A percentile compares a stretch with the other conserved stretches of the same genome.
Evolutionary conservation across 768 basidiomycete genomes (phyloP).

Genomic region (Cystobasidiopsis lactophilus): DNA sequence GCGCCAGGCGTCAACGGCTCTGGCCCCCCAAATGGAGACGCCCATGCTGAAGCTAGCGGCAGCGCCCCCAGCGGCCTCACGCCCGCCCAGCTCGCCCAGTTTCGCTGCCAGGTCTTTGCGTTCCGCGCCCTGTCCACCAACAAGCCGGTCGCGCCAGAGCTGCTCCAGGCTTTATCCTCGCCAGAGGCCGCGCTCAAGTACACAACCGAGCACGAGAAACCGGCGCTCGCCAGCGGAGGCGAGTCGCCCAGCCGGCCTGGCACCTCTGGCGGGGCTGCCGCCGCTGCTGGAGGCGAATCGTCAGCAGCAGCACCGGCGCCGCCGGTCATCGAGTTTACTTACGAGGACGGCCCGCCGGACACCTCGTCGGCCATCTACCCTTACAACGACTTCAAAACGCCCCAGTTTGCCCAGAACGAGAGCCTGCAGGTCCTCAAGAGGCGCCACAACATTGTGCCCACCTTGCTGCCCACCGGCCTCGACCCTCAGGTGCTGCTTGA

Average conservation of each 20-base stretch:
- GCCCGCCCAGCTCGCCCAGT: conserved; percentile 6
- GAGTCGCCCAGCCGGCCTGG: too few species aligned
- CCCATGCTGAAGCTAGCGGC: too few species aligned
- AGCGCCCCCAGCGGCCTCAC: too few species aligned
- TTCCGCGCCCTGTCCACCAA: conserved; percentile 18
- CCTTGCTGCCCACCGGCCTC: conserved; percentile 70
- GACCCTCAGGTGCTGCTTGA: conserved; percentile 78
- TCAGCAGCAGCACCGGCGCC: background rate
- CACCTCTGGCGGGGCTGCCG: too few species aligned
- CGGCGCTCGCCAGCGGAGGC: too few species aligned
- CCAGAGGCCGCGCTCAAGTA: conserved; percentile 11
- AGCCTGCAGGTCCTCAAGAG: too few species aligned
- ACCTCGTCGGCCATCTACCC: background rate
- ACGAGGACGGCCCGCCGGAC: background rate
- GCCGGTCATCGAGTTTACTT: background rate
- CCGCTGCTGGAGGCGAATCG: background rate
- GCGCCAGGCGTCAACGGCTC: too few species aligned
- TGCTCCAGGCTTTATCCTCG: conserved; percentile 9
- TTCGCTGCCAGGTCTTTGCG: conserved; percentile 18
- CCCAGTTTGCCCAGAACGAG: background rate
- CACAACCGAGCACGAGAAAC: background rate
- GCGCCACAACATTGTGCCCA: conserved; percentile 40
- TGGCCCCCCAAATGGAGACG: too few species aligned
- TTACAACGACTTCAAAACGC: background rate
- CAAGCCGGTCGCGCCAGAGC: conserved; percentile 14